Conservation (phyloP, 257 asterid species). For the Handroanthus guayacan region DNA sequence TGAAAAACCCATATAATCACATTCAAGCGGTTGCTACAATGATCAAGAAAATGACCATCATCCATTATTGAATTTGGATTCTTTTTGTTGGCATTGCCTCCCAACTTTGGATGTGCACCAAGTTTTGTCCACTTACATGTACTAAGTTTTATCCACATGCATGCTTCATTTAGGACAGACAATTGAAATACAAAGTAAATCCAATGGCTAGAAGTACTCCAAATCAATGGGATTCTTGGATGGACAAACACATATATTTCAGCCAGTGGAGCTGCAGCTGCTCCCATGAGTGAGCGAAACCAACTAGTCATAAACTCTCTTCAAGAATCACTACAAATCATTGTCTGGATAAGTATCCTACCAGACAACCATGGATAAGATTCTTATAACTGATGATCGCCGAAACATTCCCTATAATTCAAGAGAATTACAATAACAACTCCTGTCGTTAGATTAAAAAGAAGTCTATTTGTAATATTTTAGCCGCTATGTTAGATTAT, state of each 20-base stretch:
- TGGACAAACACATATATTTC: conserved; percentile 1
- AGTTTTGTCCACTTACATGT: not conserved
- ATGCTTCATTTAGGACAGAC: conserved; percentile 8
- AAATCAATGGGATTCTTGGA: not conserved
- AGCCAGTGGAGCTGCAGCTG: conserved; percentile 14
- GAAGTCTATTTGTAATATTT: no score
- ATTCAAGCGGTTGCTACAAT: not conserved
- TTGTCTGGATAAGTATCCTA: conserved; percentile 14
- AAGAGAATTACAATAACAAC: no score
- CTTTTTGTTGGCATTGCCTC: conserved; percentile 20
- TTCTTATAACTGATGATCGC: not conserved
- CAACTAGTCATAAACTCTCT: not conserved
- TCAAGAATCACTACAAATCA: conserved; percentile 15
- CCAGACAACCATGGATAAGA: conserved; percentile 16
- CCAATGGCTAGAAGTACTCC: conserved; percentile 15
- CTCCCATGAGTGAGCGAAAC: not conserved
- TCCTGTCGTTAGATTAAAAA: no score
- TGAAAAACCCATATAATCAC: not conserved
- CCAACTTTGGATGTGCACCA: not conserved
- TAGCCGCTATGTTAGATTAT: no score
- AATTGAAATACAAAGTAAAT: conserved; percentile 25
- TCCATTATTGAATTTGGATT: conserved; percentile 18
- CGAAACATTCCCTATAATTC: no score
- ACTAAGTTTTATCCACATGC: conserved; percentile 9
- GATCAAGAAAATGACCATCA: not conserved